phyloP scores from a whole-genome alignment of 2,329 filamentous ascomycete genomes.

The Salinomyces thailandicus region DNA sequence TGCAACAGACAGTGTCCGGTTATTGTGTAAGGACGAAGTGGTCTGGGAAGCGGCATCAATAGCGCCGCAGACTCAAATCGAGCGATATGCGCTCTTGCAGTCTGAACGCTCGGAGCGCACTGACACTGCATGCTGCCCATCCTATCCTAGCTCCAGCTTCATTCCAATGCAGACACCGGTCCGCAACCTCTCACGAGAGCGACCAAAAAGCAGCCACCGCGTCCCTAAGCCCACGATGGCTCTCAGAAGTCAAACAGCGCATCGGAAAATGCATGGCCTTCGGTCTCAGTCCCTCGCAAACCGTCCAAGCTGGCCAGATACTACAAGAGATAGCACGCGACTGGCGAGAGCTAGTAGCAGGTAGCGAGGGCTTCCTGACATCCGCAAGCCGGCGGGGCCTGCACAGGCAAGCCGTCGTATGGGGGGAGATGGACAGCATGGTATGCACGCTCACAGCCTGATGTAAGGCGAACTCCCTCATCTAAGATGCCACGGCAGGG shows the following conservation, averaged over 20 bases:
- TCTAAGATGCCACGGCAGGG: too few relatives aligned
- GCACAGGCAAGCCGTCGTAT: constrained; percentile 57
- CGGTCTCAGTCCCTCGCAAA: constrained; percentile 52
- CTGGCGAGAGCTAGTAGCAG: constrained; percentile 63
- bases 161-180: background rate
- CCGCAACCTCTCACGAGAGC: constrained; percentile 2
- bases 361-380: constrained; percentile 65
- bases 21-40: too few relatives aligned
- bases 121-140: too few relatives aligned
- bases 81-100: too few relatives aligned
- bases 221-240: constrained; percentile 50
- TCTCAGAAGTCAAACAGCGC: constrained; percentile 54
- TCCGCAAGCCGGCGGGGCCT: constrained; percentile 51
- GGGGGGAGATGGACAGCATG: constrained; percentile 71
- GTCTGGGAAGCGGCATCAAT: too few relatives aligned
- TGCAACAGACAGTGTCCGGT: too few relatives aligned
- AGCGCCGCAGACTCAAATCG: too few relatives aligned
- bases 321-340: constrained; percentile 50
- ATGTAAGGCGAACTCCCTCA: too few relatives aligned
- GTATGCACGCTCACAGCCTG: constrained; percentile 25
- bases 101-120: too few relatives aligned
- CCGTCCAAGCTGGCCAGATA: constrained; percentile 48
- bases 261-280: constrained; percentile 68
- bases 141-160: background rate
- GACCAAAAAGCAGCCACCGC: constrained; percentile 19